Percentiles rank a stretch among this genome's conserved stretches.
Conservation (phyloP, 2,329 filamentous ascomycete species). For the Periconia sp. region DNA sequence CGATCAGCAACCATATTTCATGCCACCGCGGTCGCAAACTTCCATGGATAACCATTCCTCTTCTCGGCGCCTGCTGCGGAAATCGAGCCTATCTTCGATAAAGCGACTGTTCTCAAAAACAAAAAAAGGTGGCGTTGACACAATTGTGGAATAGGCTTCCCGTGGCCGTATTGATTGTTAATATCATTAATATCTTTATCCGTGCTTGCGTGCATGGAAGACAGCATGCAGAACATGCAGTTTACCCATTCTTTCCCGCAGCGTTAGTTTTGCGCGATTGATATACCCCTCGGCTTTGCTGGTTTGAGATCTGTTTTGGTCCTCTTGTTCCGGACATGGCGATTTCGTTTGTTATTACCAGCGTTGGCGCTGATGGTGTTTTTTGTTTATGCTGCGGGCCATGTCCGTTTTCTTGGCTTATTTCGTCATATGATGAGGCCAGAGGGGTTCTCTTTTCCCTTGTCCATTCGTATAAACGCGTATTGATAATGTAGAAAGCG, state of each 20-base stretch:
- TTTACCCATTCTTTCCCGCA: slow-evolving; percentile 22
- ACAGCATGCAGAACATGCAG: slow-evolving; percentile 3
- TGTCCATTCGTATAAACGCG: too few relatives aligned
- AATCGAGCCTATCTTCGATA: slow-evolving; percentile 38
- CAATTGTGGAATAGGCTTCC: slow-evolving; percentile 27
- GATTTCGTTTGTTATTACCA: slow-evolving; percentile 9
- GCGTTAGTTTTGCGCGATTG: slow-evolving; percentile 21
- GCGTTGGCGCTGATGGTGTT: slow-evolving; percentile 10
- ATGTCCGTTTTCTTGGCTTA: slow-evolving; percentile 13
- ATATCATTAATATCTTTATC: slow-evolving; percentile 18
- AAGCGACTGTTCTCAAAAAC: slow-evolving; percentile 41
- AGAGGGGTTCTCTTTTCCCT: slow-evolving; percentile 8
- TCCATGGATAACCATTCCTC: slow-evolving; percentile 28
- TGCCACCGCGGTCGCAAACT: slow-evolving; percentile 29
- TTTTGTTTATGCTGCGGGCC: slow-evolving; percentile 7
- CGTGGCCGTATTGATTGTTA: slow-evolving; percentile 9
- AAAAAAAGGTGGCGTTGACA: slow-evolving; percentile 30
- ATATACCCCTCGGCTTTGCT: slow-evolving; percentile 34
- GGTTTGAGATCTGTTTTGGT: slow-evolving; percentile 1
- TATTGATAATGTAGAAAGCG: background rate
- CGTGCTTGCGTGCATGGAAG: background rate
- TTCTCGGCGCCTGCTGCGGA: slow-evolving; percentile 30
- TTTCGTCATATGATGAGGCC: slow-evolving; percentile 22
- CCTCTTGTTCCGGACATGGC: background rate
- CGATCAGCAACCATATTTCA: slow-evolving; percentile 15